Conservation (phyloP, 1,284 basidiomycete genomes). For the Melampsora abietis-canadensis region DNA sequence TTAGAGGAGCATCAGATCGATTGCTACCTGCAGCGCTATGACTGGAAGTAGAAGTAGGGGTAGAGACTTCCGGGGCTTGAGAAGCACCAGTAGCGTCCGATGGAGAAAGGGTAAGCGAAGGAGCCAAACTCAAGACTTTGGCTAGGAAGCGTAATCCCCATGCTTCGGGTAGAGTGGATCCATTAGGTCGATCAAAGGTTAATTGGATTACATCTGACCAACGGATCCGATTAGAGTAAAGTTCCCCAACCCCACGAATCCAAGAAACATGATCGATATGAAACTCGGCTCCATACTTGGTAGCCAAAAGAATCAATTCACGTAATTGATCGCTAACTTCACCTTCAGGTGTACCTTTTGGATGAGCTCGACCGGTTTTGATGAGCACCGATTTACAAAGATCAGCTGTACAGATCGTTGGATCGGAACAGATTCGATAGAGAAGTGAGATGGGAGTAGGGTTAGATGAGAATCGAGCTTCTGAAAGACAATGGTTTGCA, state of each 20-base stretch:
- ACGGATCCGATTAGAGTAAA: constrained; percentile 32
- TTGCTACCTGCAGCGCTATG: not conserved
- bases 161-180: constrained; percentile 24
- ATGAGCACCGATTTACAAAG: constrained; percentile 34
- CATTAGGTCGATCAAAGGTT: constrained; percentile 29
- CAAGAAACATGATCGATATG: constrained; percentile 37
- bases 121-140: constrained; percentile 38
- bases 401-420: constrained; percentile 33
- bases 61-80: not conserved
- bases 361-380: constrained; percentile 10
- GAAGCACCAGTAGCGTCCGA: not conserved
- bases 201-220: constrained; percentile 37
- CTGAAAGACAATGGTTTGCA: constrained; percentile 37
- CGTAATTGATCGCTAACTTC: constrained; percentile 20
- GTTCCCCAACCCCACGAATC: constrained; percentile 33
- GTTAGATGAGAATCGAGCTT: constrained; percentile 24
- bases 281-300: constrained; percentile 31
- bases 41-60: constrained; percentile 7
- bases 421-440: constrained; percentile 41
- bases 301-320: constrained; percentile 27
- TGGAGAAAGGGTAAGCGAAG: not conserved
- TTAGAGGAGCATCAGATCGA: not conserved
- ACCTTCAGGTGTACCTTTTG: not conserved
- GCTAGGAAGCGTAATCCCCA: constrained; percentile 39
- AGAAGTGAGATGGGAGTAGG: constrained; percentile 23